phyloP scores from a whole-genome alignment of 345 rosid species.

The Lepidium sativum region DNA sequence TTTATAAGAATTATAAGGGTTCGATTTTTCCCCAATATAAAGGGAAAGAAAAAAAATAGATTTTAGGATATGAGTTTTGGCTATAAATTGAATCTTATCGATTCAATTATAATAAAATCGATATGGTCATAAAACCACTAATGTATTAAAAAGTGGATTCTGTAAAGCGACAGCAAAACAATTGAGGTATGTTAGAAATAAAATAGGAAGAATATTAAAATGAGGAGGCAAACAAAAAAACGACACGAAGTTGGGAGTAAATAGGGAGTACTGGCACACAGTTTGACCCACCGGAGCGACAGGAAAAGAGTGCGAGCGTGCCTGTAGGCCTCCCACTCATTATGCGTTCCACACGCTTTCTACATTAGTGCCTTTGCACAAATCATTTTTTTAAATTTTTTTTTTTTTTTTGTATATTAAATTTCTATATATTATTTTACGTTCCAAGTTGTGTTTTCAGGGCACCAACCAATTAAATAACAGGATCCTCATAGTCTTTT shows the following conservation, averaged over 20 bases:
- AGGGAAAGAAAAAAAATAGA: too few relatives aligned
- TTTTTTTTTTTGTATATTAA: background rate
- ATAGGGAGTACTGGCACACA: constrained; percentile 23
- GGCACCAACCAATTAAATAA: background rate
- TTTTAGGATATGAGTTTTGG: too few relatives aligned
- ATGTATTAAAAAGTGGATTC: background rate
- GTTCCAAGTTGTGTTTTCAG: constrained; percentile 4
- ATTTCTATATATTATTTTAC: background rate
- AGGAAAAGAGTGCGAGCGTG: constrained; percentile 25
- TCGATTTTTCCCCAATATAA: too few relatives aligned
- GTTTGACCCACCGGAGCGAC: constrained; percentile 30
- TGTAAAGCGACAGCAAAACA: constrained; percentile 4
- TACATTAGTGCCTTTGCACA: constrained; percentile 30
- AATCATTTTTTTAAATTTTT: constrained; percentile 1
- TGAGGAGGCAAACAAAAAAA: background rate
- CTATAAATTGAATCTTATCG: too few relatives aligned
- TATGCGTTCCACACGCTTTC: constrained; percentile 36
- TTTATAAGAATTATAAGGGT: too few relatives aligned
- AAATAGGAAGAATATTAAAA: background rate
- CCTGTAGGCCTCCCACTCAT: constrained; percentile 25
- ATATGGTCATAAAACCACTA: too few relatives aligned
- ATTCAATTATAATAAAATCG: too few relatives aligned
- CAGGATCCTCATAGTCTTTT: background rate
- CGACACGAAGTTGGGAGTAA: constrained; percentile 24
- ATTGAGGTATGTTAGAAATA: constrained; percentile 7